Base-by-base conservation (phyloP, 139 green algal genomes). In the Chlamydomonas asymmetrica region DNA sequence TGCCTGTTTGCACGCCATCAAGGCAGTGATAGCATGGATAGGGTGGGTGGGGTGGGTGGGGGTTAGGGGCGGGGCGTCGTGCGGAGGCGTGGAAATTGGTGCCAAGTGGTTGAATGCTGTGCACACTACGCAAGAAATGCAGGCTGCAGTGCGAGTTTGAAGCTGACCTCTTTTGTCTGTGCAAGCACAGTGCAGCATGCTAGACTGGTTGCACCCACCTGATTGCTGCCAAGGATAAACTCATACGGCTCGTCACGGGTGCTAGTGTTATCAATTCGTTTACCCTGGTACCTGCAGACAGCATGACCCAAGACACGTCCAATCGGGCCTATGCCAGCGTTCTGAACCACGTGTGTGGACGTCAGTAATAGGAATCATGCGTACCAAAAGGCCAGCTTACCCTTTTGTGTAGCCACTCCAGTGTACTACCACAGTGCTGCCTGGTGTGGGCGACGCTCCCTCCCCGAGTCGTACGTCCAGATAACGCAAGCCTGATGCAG, bases 231-330 rank as follows among this genome's bases (percentile, higher is more conserved):
- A 32, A 95, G 74, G 22, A 79, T 32, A 65, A 94, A 95, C 63
- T 88, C 78, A 73, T 89, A 94, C 1, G 91, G 91, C 73, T 94
- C 91, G 71, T 95, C 91, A 13, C 83, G 66, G 20, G 83, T 40
- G 6, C 72, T 86, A 16, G 89, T 92, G 80, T 95, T 95, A 76
- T 90, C 91, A 35, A 95, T 92, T 4, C 89, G 80, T 78, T 95
- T 92, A 29, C 77, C 88, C 56, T 81, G 72, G 56, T 66, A 63
- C 23, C 38, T 10, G 10, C 10, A 16, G 10, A 52, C 16, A 52
- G 10, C 45, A 16, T 10, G 10, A 10, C 10, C 10, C 45, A 10
- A 52, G 45, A 16, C 56, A 9, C 2, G 34, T n/a, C n/a, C n/a
- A n/a, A n/a, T n/a, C n/a, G n/a, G n/a, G n/a, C n/a, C n/a, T n/a